Percentiles rank a stretch among this genome's conserved stretches.
phyloP scores from a whole-genome alignment of 2,329 filamentous ascomycete species.

The Chaetomiaceae sp. region DNA sequence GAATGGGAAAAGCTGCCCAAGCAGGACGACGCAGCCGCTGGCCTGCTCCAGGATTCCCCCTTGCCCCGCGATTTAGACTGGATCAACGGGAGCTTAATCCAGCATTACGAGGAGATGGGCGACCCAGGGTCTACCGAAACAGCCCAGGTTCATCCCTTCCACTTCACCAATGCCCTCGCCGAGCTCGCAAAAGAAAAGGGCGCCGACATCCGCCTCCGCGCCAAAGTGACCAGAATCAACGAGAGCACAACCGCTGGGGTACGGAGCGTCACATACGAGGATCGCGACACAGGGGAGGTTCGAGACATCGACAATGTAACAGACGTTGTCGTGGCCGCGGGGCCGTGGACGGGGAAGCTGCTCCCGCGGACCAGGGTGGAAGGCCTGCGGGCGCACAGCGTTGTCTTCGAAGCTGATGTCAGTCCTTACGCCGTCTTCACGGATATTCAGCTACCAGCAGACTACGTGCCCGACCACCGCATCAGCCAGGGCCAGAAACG shows the following conservation, averaged over 20 bases:
- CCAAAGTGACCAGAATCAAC: constrained; percentile 63
- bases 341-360: constrained; percentile 53
- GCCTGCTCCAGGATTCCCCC: constrained; percentile 49
- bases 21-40: constrained; percentile 45
- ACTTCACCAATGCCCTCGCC: constrained; percentile 84
- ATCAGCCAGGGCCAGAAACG: constrained; percentile 44
- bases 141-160: constrained; percentile 87
- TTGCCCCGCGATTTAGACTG: constrained; percentile 80
- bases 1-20: constrained; percentile 60
- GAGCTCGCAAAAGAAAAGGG: constrained; percentile 66
- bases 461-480: constrained; percentile 53
- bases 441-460: constrained; percentile 67
- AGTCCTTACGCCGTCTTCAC: constrained; percentile 80
- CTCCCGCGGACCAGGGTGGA: constrained; percentile 55
- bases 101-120: constrained; percentile 78
- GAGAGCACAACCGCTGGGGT: constrained; percentile 43
- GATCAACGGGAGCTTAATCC: constrained; percentile 64
- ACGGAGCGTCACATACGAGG: constrained; percentile 56
- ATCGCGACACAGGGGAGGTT: constrained; percentile 38
- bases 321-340: constrained; percentile 44
- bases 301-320: constrained; percentile 42
- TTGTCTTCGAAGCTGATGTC: constrained; percentile 60
- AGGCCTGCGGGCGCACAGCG: constrained; percentile 58
- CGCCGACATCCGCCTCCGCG: constrained; percentile 61
- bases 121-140: constrained; percentile 63